These are phyloP conservation scores for Clohesyomyces aquaticus DNA, from an alignment of 495 filamentous ascomycete genomes.

Conservation along the genomic window DNA sequence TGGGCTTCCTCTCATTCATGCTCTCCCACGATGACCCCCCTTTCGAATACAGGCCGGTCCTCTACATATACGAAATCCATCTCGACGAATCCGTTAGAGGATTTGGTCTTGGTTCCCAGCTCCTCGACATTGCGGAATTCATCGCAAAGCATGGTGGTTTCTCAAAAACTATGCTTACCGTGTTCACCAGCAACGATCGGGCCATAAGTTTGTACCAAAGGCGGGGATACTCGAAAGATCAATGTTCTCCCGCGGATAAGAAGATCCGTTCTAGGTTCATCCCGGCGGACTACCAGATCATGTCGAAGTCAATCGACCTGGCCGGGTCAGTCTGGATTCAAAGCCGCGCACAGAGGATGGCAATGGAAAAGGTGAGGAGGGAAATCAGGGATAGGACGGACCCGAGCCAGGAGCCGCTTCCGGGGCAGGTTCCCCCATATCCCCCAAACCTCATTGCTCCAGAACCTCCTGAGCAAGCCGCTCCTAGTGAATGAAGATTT, in stretches of 20 bases:
- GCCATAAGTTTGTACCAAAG: conserved; percentile 69
- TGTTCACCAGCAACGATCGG: conserved; percentile 67
- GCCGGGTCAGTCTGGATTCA: too few species aligned
- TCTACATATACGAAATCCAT: conserved; percentile 92
- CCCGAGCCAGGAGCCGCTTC: too few species aligned
- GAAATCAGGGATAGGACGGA: too few species aligned
- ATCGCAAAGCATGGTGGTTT: conserved; percentile 50
- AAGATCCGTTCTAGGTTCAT: background rate
- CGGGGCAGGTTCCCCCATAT: too few species aligned
- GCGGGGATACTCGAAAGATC: conserved; percentile 68
- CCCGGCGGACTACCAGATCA: conserved; percentile 11
- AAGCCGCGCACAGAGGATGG: too few species aligned
- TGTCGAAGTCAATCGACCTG: background rate
- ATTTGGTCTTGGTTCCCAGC: conserved; percentile 48
- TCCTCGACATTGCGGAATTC: conserved; percentile 44
- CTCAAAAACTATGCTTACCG: conserved; percentile 82
- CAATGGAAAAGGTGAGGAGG: too few species aligned
- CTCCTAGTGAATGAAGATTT: too few species aligned
- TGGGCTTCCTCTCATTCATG: conserved; percentile 80
- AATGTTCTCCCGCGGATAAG: background rate
- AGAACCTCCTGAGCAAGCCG: too few species aligned
- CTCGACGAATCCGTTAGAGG: conserved; percentile 60
- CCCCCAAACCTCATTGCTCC: too few species aligned
- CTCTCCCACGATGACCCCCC: conserved; percentile 69
- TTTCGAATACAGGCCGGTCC: conserved; percentile 61